These are phyloP conservation scores for Colletotrichum sp. DNA, from an alignment of 2,329 filamentous ascomycete species.

Conservation along the genomic window DNA sequence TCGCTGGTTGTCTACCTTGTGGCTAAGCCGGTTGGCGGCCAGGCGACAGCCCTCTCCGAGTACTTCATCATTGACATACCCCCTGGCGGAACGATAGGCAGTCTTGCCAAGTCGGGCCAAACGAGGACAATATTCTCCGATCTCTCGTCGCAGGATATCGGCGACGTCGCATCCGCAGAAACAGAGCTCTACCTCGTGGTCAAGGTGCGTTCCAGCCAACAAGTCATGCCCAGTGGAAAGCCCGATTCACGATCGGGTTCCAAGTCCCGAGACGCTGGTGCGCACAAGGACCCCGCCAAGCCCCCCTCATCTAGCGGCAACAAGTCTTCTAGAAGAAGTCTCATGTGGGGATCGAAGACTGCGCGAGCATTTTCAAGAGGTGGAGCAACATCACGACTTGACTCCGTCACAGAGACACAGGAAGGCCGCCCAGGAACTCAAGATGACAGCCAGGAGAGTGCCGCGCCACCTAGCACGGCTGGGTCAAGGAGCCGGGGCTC, in stretches of 20 bases:
- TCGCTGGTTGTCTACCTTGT: slow-evolving; percentile 81
- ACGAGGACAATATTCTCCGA: slow-evolving; percentile 89
- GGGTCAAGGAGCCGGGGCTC: slow-evolving; percentile 46
- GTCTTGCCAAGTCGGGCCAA: slow-evolving; percentile 66
- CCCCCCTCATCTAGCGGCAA: slow-evolving; percentile 45
- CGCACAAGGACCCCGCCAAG: slow-evolving; percentile 40
- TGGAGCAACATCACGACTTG: slow-evolving; percentile 52
- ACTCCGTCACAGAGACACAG: slow-evolving; percentile 56
- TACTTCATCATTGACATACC: slow-evolving; percentile 81
- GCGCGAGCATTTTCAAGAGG: slow-evolving; percentile 59
- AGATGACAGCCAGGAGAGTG: slow-evolving; percentile 47
- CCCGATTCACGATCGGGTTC: slow-evolving; percentile 58
- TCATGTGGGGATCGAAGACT: slow-evolving; percentile 66
- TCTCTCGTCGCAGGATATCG: slow-evolving; percentile 76
- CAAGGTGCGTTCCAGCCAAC: slow-evolving; percentile 70
- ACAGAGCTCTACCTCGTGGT: slow-evolving; percentile 83
- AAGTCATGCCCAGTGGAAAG: slow-evolving; percentile 46
- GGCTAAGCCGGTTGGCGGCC: slow-evolving; percentile 67
- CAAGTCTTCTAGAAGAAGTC: slow-evolving; percentile 55
- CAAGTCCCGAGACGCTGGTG: slow-evolving; percentile 42
- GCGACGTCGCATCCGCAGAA: slow-evolving; percentile 64
- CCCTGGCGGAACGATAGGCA: slow-evolving; percentile 72
- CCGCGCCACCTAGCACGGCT: slow-evolving; percentile 57
- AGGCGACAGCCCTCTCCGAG: slow-evolving; percentile 76
- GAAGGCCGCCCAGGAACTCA: slow-evolving; percentile 39